These are phyloP conservation scores for Suillus decipiens DNA, from an alignment of 768 basidiomycete species.

Conservation along the genomic window DNA sequence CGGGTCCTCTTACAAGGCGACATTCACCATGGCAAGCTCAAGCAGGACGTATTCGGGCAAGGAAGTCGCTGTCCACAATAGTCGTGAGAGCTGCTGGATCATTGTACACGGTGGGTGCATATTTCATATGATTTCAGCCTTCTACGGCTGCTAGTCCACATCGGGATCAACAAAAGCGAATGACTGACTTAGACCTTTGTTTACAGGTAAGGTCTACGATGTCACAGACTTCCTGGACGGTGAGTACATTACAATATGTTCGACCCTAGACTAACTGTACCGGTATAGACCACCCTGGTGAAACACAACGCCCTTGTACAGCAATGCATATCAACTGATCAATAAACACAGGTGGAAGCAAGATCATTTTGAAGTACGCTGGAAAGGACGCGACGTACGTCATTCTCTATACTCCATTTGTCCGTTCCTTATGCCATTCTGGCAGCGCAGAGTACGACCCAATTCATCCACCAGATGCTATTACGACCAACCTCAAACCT, in stretches of 20 bases:
- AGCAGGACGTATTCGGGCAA: constrained; percentile 37
- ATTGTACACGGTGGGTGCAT: constrained; percentile 65
- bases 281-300: constrained; percentile 3
- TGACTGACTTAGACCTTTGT: too few relatives aligned
- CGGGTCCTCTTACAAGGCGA: neutral
- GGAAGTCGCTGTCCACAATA: constrained; percentile 49
- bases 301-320: neutral
- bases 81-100: constrained; percentile 65
- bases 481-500: constrained; percentile 65
- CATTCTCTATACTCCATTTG: constrained; percentile 17
- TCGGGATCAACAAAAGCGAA: neutral
- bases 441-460: constrained; percentile 72
- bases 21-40: neutral
- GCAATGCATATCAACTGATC: constrained; percentile 18
- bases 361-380: constrained; percentile 80
- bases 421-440: neutral
- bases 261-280: constrained; percentile 39
- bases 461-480: constrained; percentile 81
- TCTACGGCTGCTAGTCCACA: neutral
- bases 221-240: constrained; percentile 71
- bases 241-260: constrained; percentile 35
- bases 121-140: neutral
- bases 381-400: constrained; percentile 85
- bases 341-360: constrained; percentile 59
- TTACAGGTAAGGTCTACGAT: constrained; percentile 65